Base-by-base conservation (phyloP, 2,329 filamentous ascomycete genomes). In the Colletotrichum sp. region DNA sequence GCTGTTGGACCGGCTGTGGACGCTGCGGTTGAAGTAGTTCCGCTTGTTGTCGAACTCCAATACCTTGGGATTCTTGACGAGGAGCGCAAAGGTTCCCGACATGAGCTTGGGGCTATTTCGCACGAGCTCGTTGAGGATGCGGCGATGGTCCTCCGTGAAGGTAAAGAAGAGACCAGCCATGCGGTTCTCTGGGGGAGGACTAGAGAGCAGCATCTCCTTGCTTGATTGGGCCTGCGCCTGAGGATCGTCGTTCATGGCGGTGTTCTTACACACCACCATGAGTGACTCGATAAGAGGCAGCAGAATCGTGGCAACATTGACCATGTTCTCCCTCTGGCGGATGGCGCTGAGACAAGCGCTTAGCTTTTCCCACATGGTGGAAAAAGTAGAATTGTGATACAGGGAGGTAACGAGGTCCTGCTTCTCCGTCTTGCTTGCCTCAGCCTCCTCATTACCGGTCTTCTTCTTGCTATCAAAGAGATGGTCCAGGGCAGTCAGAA, bases 231-330 rank as follows among this genome's bases (percentile, higher is more conserved):
- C 80, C 79, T 88, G 81, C 73, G 84, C 79, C 32, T 80, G 79
- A 2, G 90, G 85, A 30, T 92, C 87, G 76, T 97, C 95, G 81
- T 93, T 93, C 70, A 96, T 88, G 2, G 95, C 94, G 10, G 96
- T 98, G 84, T 99, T 99, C 89, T 99, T 99, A 90, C 98, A 99
- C 32, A 99, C 96, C 69, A 99, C 97, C 97, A 99, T 99, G 77
- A 99, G 89, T 8, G 96, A 95, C 85, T 99, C 97, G 77, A 99
- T 98, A 34, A 99, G 88, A 34, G 97, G 97, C 44, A 99, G 89
- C 30, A 99, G 90, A 78, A 99, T 99, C 1, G 96, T 99, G 34
- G 97, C 98, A 72, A 99, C 96, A 81, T 98, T 98, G 82, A 99
- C 92, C 93, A 99, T 97, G 83, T 95, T 98, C 83, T 98, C 96